phyloP scores from a whole-genome alignment of 257 asterid species.

The Solanum tarapatanum region DNA sequence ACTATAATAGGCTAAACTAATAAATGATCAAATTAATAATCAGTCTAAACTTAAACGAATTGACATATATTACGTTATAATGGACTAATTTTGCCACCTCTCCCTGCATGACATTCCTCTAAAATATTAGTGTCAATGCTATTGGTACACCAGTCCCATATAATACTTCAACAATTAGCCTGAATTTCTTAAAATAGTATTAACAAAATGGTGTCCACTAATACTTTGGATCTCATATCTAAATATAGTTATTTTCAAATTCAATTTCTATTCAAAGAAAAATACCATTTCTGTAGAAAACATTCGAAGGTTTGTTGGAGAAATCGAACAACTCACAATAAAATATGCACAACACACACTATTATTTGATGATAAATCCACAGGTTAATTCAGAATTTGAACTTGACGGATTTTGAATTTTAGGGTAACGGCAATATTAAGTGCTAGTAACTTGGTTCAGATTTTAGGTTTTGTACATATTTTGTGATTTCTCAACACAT shows the following conservation, averaged over 20 bases:
- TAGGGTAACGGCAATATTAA: neutral
- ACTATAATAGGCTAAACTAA: neutral
- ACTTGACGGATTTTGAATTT: neutral
- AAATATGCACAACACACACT: neutral
- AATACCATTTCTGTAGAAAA: neutral
- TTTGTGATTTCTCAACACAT: neutral
- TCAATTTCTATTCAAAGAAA: neutral
- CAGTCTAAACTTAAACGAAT: neutral
- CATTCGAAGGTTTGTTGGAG: neutral
- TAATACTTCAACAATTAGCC: neutral
- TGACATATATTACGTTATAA: neutral
- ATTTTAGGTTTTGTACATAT: neutral
- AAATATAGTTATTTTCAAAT: neutral
- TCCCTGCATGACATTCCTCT: neutral
- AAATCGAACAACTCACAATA: neutral
- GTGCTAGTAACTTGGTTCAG: neutral
- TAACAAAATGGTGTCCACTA: neutral
- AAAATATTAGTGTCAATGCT: neutral
- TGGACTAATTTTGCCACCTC: neutral
- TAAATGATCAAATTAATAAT: neutral
- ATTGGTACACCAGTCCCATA: neutral
- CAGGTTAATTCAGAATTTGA: rapidly evolving
- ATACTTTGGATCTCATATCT: neutral
- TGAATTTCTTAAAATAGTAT: neutral
- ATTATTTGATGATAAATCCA: neutral